Evolutionary conservation across 257 asterid species (phyloP), one percentile per base, ranked within the genome.

Genomic region (Handroanthus guayacan): DNA sequence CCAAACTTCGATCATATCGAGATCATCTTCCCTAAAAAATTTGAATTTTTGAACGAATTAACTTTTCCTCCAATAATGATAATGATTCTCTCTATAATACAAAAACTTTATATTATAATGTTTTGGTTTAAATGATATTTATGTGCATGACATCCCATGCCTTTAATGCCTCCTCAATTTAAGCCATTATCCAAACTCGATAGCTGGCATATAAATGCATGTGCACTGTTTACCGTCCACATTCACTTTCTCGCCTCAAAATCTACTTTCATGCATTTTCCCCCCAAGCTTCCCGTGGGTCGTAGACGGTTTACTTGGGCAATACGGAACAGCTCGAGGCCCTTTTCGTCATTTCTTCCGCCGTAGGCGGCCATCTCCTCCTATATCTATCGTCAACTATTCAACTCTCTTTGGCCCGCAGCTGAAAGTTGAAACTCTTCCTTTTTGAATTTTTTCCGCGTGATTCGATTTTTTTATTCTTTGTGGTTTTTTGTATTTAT

Each of bases 281-380:
- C 62, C 36, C 85, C 57, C 88, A 81, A 13, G 80, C 75, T 75
- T 67, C 67, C 45, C 89, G 88, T 80, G 69, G 17, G 25, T 72
- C 43, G 58, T 74, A 3, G 76, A 69, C 48, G 56, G 63, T 69
- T 68, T 41, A 69, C 91, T 84, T 91, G 92, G 65, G 38, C 71
- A 67, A 10, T 17, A 86, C 85, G 91, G 67, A 81, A 85, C 62
- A 65, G 12, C 54, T 34, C 64, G 41, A 3, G 14, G 82, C 78
- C 80, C 87, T 73, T 79, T 79, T 70, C 57, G 95, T 89, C 85
- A 70, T 86, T 91, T 87, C 69, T 18, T 52, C 0, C 47, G 2
- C 5, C 3, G 2, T 5, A 56, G n/a, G n/a, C 44, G 5, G 56
- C 18, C 51, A 20, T 12, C 64, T 37, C n/a, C 80, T 31, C 71